Base-by-base conservation (phyloP, 2,329 filamentous ascomycete species). In the Colletotrichum siamense region DNA sequence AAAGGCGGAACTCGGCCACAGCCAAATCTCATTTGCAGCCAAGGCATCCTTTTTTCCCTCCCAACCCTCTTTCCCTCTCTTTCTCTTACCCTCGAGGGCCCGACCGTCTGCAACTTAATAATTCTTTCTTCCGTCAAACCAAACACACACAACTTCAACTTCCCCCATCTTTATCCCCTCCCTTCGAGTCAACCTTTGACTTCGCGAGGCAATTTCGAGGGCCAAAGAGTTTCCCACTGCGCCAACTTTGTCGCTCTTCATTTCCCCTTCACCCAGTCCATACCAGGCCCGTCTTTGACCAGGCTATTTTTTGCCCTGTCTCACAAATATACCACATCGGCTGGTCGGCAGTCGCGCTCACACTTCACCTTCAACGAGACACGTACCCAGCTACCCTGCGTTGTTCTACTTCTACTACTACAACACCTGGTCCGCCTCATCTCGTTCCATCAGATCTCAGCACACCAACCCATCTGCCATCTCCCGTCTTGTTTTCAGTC, bases 1-100 rank as follows among this genome's bases (percentile, higher is more conserved):
- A 76, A 73, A 73, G 73, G 74, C 74, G 74, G 74, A 76, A 76
- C 74, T 76, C 49, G 74, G 74, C 73, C 73, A 69, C 70, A 49
- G 32, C 65, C 32, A 76, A 52, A 76, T 49, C 65, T 74, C 70
- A 74, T 73, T 76, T 62, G 59, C 74, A 74, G 70, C 74, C 74
- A 76, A 76, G 65, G 74, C 70, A 76, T 74, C 74, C 59, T 76
- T 68, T 68, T 64, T 68, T 30, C 65, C 74, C 44, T 64, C 32
- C 57, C 44, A 36, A 32, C 49, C 74, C 57, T 64, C 32, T 44
- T 63, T 69, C 36, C 57, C 30, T 34, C 65, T 28, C 26, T 52
- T 52, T 52, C 44, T 52, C 57, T 36, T 34, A 67, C 64, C 57
- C 65, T 74, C 66, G 57, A 73, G 30, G 44, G 64, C 64, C 74